Evolutionary conservation across 176 grass and related monocot species (phyloP).

Genomic region (Tillandsia leiboldiana): DNA sequence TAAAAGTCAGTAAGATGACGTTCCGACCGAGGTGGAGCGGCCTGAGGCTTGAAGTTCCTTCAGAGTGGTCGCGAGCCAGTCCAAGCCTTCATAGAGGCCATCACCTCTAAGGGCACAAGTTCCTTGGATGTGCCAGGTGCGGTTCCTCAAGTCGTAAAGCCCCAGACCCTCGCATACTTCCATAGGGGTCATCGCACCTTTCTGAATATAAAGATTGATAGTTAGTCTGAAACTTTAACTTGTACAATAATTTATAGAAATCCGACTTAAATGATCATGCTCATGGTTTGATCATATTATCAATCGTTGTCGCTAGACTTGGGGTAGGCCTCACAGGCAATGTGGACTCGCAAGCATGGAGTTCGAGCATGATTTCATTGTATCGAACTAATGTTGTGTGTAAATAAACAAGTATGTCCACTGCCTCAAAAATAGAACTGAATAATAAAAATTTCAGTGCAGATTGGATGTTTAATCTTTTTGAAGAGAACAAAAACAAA

Average conservation of each 20-base stretch:
- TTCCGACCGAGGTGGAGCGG: constrained; percentile 34
- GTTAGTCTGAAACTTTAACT: neutral
- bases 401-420: too few species aligned
- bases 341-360: too few species aligned
- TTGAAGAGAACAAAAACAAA: too few species aligned
- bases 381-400: too few species aligned
- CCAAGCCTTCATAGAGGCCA: constrained; percentile 68
- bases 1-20: constrained; percentile 32
- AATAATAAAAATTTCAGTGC: too few species aligned
- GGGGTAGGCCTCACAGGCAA: too few species aligned
- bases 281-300: too few species aligned
- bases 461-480: too few species aligned
- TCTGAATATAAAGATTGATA: constrained; percentile 22
- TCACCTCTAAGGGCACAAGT: constrained; percentile 61
- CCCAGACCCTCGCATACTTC: constrained; percentile 69
- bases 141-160: constrained; percentile 62
- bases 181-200: constrained; percentile 64
- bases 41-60: constrained; percentile 54
- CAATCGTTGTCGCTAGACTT: too few species aligned
- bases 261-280: too few species aligned
- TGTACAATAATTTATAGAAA: neutral
- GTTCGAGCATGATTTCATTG: too few species aligned
- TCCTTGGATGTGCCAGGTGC: constrained; percentile 63
- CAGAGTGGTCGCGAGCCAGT: constrained; percentile 53
- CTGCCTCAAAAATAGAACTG: too few species aligned